phyloP scores from a whole-genome alignment of 2,329 filamentous ascomycete species.

The Xylaria hypoxylon region DNA sequence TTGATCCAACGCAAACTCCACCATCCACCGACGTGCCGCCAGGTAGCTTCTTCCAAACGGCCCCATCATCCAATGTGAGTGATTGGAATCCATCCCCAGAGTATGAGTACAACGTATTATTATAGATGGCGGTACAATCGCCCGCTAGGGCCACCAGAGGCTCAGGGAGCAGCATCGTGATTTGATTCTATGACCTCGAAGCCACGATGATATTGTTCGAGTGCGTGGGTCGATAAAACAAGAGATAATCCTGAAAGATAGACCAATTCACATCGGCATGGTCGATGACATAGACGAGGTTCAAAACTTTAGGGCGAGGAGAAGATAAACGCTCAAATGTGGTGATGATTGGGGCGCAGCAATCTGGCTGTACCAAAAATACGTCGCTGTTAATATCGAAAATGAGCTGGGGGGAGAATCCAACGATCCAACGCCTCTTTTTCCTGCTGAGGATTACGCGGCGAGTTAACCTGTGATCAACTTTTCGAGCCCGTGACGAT shows the following conservation, averaged over 20 bases:
- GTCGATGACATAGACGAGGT: slow-evolving; percentile 34
- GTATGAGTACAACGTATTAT: slow-evolving; percentile 87
- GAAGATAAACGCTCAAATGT: slow-evolving; percentile 21
- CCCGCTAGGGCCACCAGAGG: slow-evolving; percentile 77
- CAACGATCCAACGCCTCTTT: slow-evolving; percentile 4
- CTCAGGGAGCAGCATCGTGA: slow-evolving; percentile 76
- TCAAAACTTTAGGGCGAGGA: not conserved
- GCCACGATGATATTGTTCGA: slow-evolving; percentile 11
- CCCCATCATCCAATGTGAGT: slow-evolving; percentile 74
- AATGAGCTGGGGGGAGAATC: slow-evolving; percentile 14
- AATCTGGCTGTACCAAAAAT: slow-evolving; percentile 34
- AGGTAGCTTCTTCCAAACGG: slow-evolving; percentile 75
- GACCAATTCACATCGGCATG: slow-evolving; percentile 44
- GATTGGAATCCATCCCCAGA: slow-evolving; percentile 80
- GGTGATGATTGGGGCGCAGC: slow-evolving; percentile 40
- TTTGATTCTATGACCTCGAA: slow-evolving; percentile 25
- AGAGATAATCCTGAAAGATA: slow-evolving; percentile 35
- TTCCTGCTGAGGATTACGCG: slow-evolving; percentile 11
- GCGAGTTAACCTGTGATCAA: slow-evolving; percentile 6
- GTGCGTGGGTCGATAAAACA: slow-evolving; percentile 28
- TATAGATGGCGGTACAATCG: slow-evolving; percentile 83
- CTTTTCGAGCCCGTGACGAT: slow-evolving; percentile 21
- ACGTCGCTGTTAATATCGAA: slow-evolving; percentile 14
- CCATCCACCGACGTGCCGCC: slow-evolving; percentile 78
- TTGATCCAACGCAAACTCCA: slow-evolving; percentile 80